phyloP scores from a whole-genome alignment of 805 yeast genomes.

The Middelhovenomyces tepae region DNA sequence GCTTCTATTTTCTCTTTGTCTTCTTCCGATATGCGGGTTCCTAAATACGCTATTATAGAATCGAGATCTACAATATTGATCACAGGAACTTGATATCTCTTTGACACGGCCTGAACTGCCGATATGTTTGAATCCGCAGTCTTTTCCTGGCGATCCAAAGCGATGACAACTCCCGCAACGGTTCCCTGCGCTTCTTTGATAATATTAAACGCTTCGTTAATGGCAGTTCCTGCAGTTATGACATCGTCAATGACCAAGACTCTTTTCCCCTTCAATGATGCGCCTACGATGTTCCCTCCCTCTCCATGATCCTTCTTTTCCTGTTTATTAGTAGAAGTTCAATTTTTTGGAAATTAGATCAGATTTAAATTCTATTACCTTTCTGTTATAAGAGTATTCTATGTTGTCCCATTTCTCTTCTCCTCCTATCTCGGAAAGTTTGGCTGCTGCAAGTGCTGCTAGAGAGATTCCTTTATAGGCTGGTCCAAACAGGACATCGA shows the following conservation, averaged over 20 bases:
- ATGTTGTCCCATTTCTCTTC: constrained; percentile 53
- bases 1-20: constrained; percentile 21
- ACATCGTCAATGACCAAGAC: constrained; percentile 91
- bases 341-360: not conserved
- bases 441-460: constrained; percentile 87
- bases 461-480: constrained; percentile 97
- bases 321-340: constrained; percentile 8
- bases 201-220: constrained; percentile 83
- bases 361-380: constrained; percentile 36
- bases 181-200: constrained; percentile 60
- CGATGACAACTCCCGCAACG: constrained; percentile 79
- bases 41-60: constrained; percentile 61
- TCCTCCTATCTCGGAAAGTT: constrained; percentile 74
- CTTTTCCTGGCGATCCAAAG: constrained; percentile 88
- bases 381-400: constrained; percentile 92
- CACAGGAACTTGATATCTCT: constrained; percentile 73
- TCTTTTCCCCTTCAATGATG: constrained; percentile 57
- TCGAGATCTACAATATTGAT: constrained; percentile 66
- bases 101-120: constrained; percentile 74
- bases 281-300: constrained; percentile 93
- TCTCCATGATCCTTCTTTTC: constrained; percentile 98
- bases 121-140: constrained; percentile 51
- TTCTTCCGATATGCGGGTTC: constrained; percentile 18
- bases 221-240: constrained; percentile 98
- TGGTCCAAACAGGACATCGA: constrained; percentile 91